phyloP scores from a whole-genome alignment of 208 protist species.

The Porcisia hertigi region DNA sequence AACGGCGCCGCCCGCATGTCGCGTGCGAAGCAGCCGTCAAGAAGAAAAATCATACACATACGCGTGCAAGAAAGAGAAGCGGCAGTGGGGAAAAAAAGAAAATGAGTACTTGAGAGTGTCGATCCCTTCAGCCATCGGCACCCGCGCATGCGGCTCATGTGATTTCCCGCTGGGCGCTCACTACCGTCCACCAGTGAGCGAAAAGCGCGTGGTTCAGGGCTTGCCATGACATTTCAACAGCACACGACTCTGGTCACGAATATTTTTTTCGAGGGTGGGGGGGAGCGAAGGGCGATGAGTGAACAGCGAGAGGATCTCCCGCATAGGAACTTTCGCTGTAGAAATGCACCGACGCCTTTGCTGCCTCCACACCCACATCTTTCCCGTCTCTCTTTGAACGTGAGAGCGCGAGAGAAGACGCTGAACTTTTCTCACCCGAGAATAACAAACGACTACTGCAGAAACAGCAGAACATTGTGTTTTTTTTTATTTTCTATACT shows the following conservation, averaged over 20 bases:
- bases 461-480: background rate
- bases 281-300: background rate
- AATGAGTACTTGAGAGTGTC: background rate
- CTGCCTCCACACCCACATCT: no score
- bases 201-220: background rate
- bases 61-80: background rate
- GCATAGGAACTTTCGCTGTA: background rate
- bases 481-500: background rate
- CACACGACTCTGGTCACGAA: background rate
- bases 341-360: background rate
- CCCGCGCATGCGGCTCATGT: background rate
- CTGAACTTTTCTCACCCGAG: background rate
- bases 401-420: background rate
- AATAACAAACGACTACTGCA: background rate
- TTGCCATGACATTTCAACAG: background rate
- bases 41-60: background rate
- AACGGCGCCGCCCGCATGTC: background rate
- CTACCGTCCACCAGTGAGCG: background rate
- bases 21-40: background rate
- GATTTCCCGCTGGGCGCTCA: background rate
- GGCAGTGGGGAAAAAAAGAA: background rate
- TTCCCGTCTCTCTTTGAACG: background rate
- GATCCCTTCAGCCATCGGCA: background rate
- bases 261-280: background rate
- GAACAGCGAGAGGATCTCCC: background rate